phyloP scores from a whole-genome alignment of 2,329 filamentous ascomycete species.

The Didymella exigua region DNA sequence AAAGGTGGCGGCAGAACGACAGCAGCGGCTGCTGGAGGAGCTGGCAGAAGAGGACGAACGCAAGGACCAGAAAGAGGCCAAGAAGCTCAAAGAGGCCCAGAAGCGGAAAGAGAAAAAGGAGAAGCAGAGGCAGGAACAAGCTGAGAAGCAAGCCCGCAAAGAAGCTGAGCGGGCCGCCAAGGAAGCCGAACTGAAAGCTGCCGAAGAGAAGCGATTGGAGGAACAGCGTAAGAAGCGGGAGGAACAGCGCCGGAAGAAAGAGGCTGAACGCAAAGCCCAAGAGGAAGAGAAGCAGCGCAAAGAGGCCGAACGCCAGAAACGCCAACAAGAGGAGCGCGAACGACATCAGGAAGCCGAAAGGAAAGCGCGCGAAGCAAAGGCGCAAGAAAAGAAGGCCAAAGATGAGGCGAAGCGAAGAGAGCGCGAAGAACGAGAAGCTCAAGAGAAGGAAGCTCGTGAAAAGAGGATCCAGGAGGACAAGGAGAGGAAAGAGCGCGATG shows the following conservation, averaged over 20 bases:
- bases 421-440: conserved; percentile 64
- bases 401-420: conserved; percentile 78
- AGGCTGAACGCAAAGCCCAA: conserved; percentile 85
- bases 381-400: conserved; percentile 78
- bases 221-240: conserved; percentile 83
- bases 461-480: conserved; percentile 63
- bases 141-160: conserved; percentile 87
- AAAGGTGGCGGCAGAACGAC: conserved; percentile 92
- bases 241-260: conserved; percentile 88
- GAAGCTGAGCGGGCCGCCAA: conserved; percentile 90
- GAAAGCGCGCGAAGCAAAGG: conserved; percentile 78
- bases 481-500: conserved; percentile 67
- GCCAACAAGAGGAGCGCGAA: conserved; percentile 82
- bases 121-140: conserved; percentile 82
- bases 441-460: conserved; percentile 78
- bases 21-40: conserved; percentile 88
- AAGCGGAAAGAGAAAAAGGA: conserved; percentile 94
- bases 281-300: conserved; percentile 86
- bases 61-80: conserved; percentile 80
- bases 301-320: conserved; percentile 81
- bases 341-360: conserved; percentile 84
- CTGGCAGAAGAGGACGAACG: conserved; percentile 81
- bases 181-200: conserved; percentile 75
- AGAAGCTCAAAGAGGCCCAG: conserved; percentile 91
- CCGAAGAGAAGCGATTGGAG: conserved; percentile 78